Evolutionary conservation across 345 rosid species (phyloP).

Genomic region (Acer saccharum): DNA sequence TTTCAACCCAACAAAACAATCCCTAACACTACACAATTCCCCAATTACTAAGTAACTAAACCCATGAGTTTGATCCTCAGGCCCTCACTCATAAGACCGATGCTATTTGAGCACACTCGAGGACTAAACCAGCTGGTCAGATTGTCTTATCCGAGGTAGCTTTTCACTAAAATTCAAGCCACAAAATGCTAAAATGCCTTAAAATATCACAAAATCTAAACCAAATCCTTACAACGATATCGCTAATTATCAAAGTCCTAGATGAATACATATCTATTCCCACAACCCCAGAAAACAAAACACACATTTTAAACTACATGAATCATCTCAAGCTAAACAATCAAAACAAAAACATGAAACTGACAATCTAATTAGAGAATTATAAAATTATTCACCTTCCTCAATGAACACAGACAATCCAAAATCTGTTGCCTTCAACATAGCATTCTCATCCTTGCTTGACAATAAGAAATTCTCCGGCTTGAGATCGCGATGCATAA

Average conservation of each 20-base stretch:
- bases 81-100: neutral
- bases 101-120: neutral
- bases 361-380: neutral
- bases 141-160: neutral
- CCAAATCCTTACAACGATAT: neutral
- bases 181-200: neutral
- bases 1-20: neutral
- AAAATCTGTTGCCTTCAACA: conserved; percentile 83
- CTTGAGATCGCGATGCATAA: conserved; percentile 85
- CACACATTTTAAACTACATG: neutral
- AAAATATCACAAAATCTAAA: neutral
- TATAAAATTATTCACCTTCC: conserved; percentile 51
- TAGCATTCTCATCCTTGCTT: conserved; percentile 58
- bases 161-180: neutral
- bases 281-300: conserved; percentile 2
- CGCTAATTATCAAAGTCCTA: neutral
- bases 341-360: neutral
- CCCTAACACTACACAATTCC: neutral
- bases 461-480: conserved; percentile 90
- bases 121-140: neutral
- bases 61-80: neutral
- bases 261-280: neutral
- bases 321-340: neutral
- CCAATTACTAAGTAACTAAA: neutral
- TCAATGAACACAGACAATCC: conserved; percentile 84